Evolutionary conservation across 2,329 filamentous ascomycete genomes (phyloP).

Genomic region (Cladosporium sp.): DNA sequence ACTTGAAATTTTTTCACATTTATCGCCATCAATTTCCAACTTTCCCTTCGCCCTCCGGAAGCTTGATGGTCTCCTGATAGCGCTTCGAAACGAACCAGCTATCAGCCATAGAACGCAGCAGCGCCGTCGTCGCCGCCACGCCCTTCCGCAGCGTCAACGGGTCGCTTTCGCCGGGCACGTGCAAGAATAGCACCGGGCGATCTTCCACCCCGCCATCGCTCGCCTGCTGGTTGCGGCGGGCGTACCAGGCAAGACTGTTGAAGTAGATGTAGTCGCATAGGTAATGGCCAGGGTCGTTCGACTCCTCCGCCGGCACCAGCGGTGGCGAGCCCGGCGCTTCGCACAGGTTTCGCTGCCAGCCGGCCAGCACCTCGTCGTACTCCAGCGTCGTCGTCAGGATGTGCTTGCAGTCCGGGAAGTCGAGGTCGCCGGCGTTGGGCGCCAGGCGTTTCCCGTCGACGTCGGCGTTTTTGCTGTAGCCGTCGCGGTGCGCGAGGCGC

Average conservation of each 20-base stretch:
- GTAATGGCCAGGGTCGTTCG: conserved; percentile 44
- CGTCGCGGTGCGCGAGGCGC: conserved; percentile 67
- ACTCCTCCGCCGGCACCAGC: conserved; percentile 3
- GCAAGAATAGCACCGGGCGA: conserved; percentile 44
- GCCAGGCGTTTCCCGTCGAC: conserved; percentile 56
- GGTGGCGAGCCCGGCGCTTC: conserved; percentile 10
- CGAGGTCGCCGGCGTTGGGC: conserved; percentile 26
- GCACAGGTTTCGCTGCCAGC: conserved; percentile 29
- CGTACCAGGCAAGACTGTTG: conserved; percentile 40
- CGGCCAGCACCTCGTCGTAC: conserved; percentile 33
- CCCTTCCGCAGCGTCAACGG: conserved; percentile 37
- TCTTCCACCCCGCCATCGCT: conserved; percentile 24
- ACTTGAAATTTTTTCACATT: neutral
- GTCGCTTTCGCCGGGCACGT: conserved; percentile 42
- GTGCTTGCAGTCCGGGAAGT: conserved; percentile 33
- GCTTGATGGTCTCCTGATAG: conserved; percentile 1
- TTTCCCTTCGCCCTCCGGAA: neutral
- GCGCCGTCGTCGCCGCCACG: conserved; percentile 28
- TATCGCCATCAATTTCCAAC: neutral
- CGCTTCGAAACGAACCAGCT: conserved; percentile 22
- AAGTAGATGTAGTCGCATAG: conserved; percentile 50
- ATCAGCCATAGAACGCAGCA: conserved; percentile 41
- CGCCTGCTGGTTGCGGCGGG: conserved; percentile 25
- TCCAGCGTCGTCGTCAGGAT: conserved; percentile 33
- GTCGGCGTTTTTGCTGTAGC: conserved; percentile 65